Conservation (phyloP, 169 alveolate species). For the Plasmodium billcollinsi region DNA sequence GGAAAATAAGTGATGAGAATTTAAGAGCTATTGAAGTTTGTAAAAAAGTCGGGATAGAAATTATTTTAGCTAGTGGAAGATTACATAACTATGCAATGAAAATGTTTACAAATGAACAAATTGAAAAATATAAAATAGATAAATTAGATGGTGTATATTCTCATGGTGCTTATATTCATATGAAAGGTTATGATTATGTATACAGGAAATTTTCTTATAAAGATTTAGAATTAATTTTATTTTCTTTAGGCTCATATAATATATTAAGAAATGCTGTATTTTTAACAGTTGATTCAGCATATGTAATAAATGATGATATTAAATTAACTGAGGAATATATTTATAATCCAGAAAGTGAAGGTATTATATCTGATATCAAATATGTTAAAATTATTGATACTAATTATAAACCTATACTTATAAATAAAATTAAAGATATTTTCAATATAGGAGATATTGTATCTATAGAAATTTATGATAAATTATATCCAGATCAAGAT, state of each 20-base stretch:
- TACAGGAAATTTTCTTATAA: slow-evolving; percentile 19
- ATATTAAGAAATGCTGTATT: slow-evolving; percentile 20
- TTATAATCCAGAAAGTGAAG: background rate
- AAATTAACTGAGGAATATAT: background rate
- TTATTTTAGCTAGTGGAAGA: slow-evolving; percentile 55
- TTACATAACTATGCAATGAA: background rate
- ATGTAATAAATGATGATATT: slow-evolving; percentile 13
- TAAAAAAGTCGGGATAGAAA: slow-evolving; percentile 28
- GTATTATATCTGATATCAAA: background rate
- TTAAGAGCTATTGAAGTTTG: slow-evolving; percentile 16
- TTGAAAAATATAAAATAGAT: slow-evolving; percentile 6
- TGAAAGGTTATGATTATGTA: slow-evolving; percentile 28
- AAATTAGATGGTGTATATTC: slow-evolving; percentile 55
- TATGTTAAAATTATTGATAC: background rate
- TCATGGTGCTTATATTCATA: slow-evolving; percentile 33
- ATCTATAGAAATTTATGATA: slow-evolving; percentile 8
- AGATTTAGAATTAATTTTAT: slow-evolving; percentile 23
- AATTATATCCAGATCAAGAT: slow-evolving; percentile 28
- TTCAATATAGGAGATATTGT: slow-evolving; percentile 53
- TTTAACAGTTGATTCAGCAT: slow-evolving; percentile 25
- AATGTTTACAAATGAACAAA: slow-evolving; percentile 37
- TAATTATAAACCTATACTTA: slow-evolving; percentile 10
- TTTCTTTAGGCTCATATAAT: slow-evolving; percentile 24
- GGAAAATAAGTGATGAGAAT: slow-evolving; percentile 31
- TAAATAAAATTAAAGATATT: slow-evolving; percentile 23